Conservation (phyloP, 176 grass and related monocot genomes). For the Oryza australiensis region DNA sequence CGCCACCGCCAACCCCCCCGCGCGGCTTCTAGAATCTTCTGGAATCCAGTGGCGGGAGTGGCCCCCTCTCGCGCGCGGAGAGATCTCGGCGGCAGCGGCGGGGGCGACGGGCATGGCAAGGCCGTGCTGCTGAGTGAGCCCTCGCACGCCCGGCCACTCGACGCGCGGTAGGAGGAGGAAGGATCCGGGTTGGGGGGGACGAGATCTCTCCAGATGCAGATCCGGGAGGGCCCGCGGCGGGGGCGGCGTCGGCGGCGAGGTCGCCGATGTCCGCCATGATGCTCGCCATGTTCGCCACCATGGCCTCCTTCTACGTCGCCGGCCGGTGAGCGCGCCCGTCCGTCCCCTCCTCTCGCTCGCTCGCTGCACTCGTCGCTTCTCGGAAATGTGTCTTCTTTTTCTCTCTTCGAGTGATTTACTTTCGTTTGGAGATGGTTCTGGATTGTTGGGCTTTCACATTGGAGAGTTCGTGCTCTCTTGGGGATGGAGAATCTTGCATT, state of each 20-base stretch:
- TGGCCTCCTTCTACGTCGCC: constrained; percentile 94
- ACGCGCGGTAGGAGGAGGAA: neutral
- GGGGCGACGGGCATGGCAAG: neutral
- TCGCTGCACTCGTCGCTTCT: constrained; percentile 3
- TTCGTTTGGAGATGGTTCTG: neutral
- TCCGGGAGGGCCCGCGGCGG: constrained; percentile 62
- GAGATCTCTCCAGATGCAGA: constrained; percentile 68
- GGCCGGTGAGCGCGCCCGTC: constrained; percentile 56
- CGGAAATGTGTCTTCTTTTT: neutral
- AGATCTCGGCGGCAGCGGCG: constrained; percentile 22
- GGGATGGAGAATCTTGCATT: neutral
- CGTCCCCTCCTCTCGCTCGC: neutral
- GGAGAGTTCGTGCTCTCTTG: neutral
- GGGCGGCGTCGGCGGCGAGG: constrained; percentile 20
- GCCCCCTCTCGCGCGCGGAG: neutral
- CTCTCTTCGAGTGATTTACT: neutral
- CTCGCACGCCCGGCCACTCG: neutral
- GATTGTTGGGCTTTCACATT: constrained; percentile 17
- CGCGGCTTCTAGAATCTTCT: constrained; percentile 39
- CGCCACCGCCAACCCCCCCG: neutral
- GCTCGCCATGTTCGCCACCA: constrained; percentile 92
- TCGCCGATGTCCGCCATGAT: constrained; percentile 79
- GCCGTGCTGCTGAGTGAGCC: constrained; percentile 18
- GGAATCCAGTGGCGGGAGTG: neutral
- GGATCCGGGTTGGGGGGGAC: neutral